Evolutionary conservation across 768 basidiomycete genomes (phyloP).

Genomic region (Suillus sp.): DNA sequence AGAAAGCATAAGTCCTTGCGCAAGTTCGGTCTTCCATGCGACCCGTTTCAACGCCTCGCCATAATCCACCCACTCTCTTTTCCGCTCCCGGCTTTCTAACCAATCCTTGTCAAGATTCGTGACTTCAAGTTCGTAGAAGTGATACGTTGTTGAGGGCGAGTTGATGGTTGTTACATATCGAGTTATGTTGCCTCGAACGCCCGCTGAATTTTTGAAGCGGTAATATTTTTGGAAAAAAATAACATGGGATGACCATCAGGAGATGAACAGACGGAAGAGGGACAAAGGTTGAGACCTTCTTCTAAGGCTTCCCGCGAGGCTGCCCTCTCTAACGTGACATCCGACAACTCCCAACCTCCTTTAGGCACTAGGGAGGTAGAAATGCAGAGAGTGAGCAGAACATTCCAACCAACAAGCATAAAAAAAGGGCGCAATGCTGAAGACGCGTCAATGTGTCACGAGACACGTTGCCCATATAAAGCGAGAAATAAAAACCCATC

Average conservation of each 20-base stretch:
- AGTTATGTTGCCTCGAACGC: conserved; percentile 84
- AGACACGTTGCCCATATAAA: conserved; percentile 10
- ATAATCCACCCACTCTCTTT: conserved; percentile 87
- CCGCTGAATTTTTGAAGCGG: conserved; percentile 54
- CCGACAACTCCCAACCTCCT: conserved; percentile 86
- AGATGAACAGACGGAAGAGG: conserved; percentile 72
- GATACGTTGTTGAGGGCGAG: conserved; percentile 78
- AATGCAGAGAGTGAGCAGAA: conserved; percentile 4
- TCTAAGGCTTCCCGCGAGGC: conserved; percentile 91
- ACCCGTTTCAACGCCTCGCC: conserved; percentile 74
- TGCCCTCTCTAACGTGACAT: conserved; percentile 81
- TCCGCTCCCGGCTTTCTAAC: conserved; percentile 79
- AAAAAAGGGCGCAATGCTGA: conserved; percentile 15
- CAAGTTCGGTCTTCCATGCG: conserved; percentile 85
- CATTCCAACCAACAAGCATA: not conserved
- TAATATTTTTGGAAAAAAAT: conserved; percentile 34
- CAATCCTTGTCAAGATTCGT: conserved; percentile 74
- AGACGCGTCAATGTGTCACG: conserved; percentile 1
- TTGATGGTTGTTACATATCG: conserved; percentile 84
- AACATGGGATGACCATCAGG: conserved; percentile 60
- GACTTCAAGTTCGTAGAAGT: conserved; percentile 90
- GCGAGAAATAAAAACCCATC: conserved; percentile 15
- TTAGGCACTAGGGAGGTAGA: conserved; percentile 68
- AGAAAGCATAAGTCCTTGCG: conserved; percentile 71
- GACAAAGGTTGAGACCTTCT: conserved; percentile 92